Percentiles rank a stretch among this genome's conserved stretches.
These are phyloP conservation scores for Tubosaeta brunneosetosa DNA, from an alignment of 768 basidiomycete genomes.

Conservation along the genomic window DNA sequence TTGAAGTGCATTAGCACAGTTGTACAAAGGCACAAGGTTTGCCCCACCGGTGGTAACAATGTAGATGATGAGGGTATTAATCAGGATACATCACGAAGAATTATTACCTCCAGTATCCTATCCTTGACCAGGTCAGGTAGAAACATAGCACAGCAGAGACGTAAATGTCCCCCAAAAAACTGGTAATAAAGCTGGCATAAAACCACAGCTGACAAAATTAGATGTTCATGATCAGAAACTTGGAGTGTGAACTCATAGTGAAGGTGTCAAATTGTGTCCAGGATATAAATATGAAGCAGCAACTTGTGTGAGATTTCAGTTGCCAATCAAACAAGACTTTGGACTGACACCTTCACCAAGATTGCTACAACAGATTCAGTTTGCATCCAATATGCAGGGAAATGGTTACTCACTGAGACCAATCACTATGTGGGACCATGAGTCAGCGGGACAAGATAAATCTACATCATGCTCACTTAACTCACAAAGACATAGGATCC, in stretches of 20 bases:
- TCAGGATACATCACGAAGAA: constrained; percentile 18
- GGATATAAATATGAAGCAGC: background rate
- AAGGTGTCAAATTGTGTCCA: background rate
- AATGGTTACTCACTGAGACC: background rate
- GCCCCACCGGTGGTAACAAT: constrained; percentile 50
- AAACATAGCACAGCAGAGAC: constrained; percentile 48
- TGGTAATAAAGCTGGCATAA: constrained; percentile 48
- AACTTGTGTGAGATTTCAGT: background rate
- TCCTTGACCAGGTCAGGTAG: constrained; percentile 44
- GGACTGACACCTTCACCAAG: background rate
- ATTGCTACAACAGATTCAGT: background rate
- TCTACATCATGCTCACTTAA: background rate
- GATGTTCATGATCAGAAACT: background rate
- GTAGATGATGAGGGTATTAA: constrained; percentile 46
- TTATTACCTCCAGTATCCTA: constrained; percentile 45
- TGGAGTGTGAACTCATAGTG: background rate
- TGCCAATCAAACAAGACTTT: no score
- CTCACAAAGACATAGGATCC: background rate
- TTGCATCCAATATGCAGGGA: background rate
- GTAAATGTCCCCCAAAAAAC: constrained; percentile 47
- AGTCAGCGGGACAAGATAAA: background rate
- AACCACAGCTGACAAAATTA: constrained; percentile 38
- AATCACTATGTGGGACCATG: background rate
- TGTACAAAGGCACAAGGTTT: constrained; percentile 10
- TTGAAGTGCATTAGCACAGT: constrained; percentile 14